Percentiles rank a stretch among this genome's conserved stretches.
Evolutionary conservation across 768 basidiomycete species (phyloP).

Genomic region (Tylopilus vinaceipallidus): DNA sequence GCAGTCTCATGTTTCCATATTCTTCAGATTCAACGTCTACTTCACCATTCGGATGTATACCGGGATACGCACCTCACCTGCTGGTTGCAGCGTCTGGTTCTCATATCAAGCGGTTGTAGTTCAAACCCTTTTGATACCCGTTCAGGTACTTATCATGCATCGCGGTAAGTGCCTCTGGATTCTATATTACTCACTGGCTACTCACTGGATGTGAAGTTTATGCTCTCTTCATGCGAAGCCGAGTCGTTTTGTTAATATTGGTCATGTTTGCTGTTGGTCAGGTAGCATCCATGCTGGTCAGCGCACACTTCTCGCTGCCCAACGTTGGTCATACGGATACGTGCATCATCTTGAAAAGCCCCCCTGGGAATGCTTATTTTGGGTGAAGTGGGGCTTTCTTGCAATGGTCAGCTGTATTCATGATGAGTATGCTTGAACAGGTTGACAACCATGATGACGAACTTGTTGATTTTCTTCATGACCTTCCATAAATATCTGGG

Average conservation of each 20-base stretch:
- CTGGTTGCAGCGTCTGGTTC: slow-evolving; percentile 18
- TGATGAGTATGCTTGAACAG: neutral
- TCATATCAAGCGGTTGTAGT: slow-evolving; percentile 13
- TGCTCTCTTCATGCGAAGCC: slow-evolving; percentile 10
- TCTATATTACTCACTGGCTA: neutral
- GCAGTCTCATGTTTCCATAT: neutral
- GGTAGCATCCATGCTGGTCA: slow-evolving; percentile 16
- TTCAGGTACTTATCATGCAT: slow-evolving; percentile 18
- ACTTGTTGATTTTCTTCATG: slow-evolving; percentile 14
- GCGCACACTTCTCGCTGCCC: slow-evolving; percentile 9
- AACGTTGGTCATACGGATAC: slow-evolving; percentile 5
- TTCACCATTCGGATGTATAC: slow-evolving; percentile 17
- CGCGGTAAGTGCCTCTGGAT: slow-evolving; percentile 7
- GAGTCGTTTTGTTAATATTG: slow-evolving; percentile 7
- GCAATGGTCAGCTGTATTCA: neutral
- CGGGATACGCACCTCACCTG: slow-evolving; percentile 3
- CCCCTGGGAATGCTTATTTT: slow-evolving; percentile 15
- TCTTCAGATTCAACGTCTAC: slow-evolving; percentile 22
- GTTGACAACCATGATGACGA: slow-evolving; percentile 15
- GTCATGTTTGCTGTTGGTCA: slow-evolving; percentile 9
- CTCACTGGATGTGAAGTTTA: slow-evolving; percentile 11
- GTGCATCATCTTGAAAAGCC: slow-evolving; percentile 11
- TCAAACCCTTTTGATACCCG: slow-evolving; percentile 10
- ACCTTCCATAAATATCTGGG: slow-evolving; percentile 11
- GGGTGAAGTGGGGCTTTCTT: slow-evolving; percentile 8